phyloP scores from a whole-genome alignment of 1,139 yeast genomes.

The Pichia sorboxylosa region DNA sequence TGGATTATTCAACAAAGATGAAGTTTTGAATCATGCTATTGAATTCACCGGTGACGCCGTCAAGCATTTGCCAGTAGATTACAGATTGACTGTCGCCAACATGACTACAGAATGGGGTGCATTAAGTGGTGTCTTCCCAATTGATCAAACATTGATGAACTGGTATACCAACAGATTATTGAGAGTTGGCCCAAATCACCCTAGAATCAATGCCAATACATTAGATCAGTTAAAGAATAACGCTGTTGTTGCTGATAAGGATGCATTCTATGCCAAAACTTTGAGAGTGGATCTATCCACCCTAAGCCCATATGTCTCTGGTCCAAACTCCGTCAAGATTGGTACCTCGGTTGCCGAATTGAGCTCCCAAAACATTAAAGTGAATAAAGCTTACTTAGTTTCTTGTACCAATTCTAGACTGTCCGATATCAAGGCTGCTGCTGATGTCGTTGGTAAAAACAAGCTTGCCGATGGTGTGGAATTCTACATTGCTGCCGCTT shows the following conservation, averaged over 20 bases:
- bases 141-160: conserved; percentile 61
- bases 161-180: conserved; percentile 65
- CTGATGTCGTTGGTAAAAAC: conserved; percentile 66
- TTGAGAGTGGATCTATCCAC: conserved; percentile 72
- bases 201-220: conserved; percentile 61
- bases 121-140: conserved; percentile 89
- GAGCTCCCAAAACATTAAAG: conserved; percentile 58
- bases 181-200: conserved; percentile 62
- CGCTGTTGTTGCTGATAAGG: conserved; percentile 47
- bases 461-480: conserved; percentile 84
- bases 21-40: conserved; percentile 92
- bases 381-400: conserved; percentile 92
- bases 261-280: conserved; percentile 80
- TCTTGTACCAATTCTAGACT: conserved; percentile 94
- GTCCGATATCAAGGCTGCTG: conserved; percentile 90
- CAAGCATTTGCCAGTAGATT: conserved; percentile 65
- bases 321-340: conserved; percentile 94
- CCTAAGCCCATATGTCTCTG: conserved; percentile 83
- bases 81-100: conserved; percentile 90
- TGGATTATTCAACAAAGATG: conserved; percentile 90
- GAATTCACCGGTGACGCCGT: conserved; percentile 91
- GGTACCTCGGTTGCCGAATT: conserved; percentile 69
- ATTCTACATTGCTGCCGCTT: conserved; percentile 95
- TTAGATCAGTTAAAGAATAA: conserved; percentile 35
- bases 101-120: conserved; percentile 99